Conservation (phyloP, 2,329 filamentous ascomycete species). For the Cytospora paraplurivora region DNA sequence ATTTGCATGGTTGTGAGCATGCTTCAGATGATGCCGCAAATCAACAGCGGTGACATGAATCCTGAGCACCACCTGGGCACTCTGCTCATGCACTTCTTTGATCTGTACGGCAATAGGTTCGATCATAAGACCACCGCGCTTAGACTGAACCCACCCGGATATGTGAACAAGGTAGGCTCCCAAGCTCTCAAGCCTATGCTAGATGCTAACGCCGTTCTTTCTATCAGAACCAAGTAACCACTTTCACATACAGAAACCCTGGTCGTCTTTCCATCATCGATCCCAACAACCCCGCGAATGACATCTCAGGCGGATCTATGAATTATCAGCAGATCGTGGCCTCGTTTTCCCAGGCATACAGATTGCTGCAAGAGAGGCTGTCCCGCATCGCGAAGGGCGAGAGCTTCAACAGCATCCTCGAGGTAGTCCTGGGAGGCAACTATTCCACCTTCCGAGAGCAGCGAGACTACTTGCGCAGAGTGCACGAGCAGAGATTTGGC, state of each 20-base stretch:
- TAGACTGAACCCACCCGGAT: slow-evolving; percentile 71
- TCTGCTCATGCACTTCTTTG: slow-evolving; percentile 82
- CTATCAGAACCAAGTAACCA: slow-evolving; percentile 46
- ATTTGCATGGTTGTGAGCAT: slow-evolving; percentile 93
- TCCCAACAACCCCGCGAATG: slow-evolving; percentile 81
- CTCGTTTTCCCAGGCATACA: slow-evolving; percentile 69
- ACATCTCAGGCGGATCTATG: slow-evolving; percentile 84
- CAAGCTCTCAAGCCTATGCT: background rate
- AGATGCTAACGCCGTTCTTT: slow-evolving; percentile 5
- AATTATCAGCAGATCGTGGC: slow-evolving; percentile 68
- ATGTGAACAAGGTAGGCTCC: slow-evolving; percentile 71
- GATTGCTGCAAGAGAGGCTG: slow-evolving; percentile 61
- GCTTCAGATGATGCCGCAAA: slow-evolving; percentile 75
- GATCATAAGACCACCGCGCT: slow-evolving; percentile 72
- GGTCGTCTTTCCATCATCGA: slow-evolving; percentile 86
- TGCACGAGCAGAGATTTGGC: slow-evolving; percentile 49
- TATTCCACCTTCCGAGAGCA: slow-evolving; percentile 75
- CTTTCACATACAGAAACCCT: slow-evolving; percentile 58
- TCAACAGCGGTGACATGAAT: slow-evolving; percentile 61
- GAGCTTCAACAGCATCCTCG: slow-evolving; percentile 61
- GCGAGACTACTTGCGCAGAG: slow-evolving; percentile 60
- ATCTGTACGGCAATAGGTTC: slow-evolving; percentile 85
- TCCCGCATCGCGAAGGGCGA: slow-evolving; percentile 43
- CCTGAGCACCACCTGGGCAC: slow-evolving; percentile 73
- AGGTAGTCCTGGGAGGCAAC: slow-evolving; percentile 72